Conservation (phyloP, 352 stramenopile species). For the Pythium aquatile region DNA sequence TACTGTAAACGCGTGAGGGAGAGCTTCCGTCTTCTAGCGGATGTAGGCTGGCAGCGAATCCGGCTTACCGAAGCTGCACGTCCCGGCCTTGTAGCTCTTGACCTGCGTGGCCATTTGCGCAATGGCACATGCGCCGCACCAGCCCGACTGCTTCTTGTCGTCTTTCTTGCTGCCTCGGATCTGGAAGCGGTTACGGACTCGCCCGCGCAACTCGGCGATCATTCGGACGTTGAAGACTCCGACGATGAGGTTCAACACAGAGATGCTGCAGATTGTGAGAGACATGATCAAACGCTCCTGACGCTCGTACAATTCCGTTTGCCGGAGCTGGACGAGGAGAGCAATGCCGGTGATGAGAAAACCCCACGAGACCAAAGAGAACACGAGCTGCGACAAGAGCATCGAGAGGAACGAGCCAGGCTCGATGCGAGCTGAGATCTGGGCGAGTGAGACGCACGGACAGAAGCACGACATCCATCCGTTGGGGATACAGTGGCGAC, state of each 20-base stretch:
- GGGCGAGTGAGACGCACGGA: slow-evolving; percentile 36
- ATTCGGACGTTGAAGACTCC: not conserved
- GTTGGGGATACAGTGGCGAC: not conserved
- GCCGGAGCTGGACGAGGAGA: not conserved
- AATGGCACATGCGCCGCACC: slow-evolving; percentile 34
- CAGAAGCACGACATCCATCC: not conserved
- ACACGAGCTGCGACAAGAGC: slow-evolving; percentile 22
- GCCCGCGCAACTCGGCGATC: slow-evolving; percentile 9
- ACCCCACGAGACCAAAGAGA: slow-evolving; percentile 7
- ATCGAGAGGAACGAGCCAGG: slow-evolving; percentile 30
- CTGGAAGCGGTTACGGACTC: slow-evolving; percentile 13
- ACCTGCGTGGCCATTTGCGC: slow-evolving; percentile 54
- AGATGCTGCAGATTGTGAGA: no score
- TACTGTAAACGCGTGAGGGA: no score
- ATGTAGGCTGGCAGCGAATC: slow-evolving; percentile 42
- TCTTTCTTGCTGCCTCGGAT: slow-evolving; percentile 16
- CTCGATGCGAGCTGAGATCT: slow-evolving; percentile 43
- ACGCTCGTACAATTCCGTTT: no score
- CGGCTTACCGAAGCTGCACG: slow-evolving; percentile 34
- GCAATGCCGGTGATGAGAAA: slow-evolving; percentile 1
- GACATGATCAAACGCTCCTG: no score
- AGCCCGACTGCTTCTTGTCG: slow-evolving; percentile 14
- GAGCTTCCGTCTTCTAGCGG: not conserved
- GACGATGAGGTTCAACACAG: not conserved
- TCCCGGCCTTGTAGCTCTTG: slow-evolving; percentile 41